Evolutionary conservation across 176 grass and related monocot species (phyloP), one percentile per base, ranked within the genome.

Genomic region (Carex myosuroides): DNA sequence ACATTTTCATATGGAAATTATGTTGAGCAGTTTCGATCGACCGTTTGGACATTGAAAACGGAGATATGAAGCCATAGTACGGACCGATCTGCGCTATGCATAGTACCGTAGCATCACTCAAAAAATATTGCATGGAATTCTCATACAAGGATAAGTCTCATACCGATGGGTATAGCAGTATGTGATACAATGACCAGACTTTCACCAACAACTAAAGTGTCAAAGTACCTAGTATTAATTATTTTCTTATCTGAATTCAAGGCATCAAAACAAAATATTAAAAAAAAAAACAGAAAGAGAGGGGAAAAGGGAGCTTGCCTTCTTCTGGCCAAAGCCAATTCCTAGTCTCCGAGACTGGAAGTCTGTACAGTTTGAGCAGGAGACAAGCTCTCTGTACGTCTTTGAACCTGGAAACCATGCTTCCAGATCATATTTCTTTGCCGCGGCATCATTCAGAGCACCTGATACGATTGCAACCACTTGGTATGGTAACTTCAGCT

Each of bases 321-420:
- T 95, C 84, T 94, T 99, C 88, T 99, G 93, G 59, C 96, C 89
- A 24, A 88, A 95, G 24, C 88, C 91, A 55, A 95, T 99, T 72
- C 91, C 96, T 86, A 99, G 84, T 70, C 89, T 95, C 81, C 96
- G 91, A 52, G 96, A 91, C 84, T 99, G 96, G 83, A 87, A 99
- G 21, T 99, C 96, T 4, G 96, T 99, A 84, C 91, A 99, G 58
- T 99, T 99, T 59, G 93, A 99, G 86, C 96, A 99, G 6, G 93
- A 95, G 6, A 99, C 96, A 3, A 99, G 76, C 70, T 99, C 96
- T 87, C 93, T 90, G 81, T 74, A 99, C 5, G 88, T 93, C 69
- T 95, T 95, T 70, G 96, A 93, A 84, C 93, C 91, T 16, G 93
- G 96, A 88, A 99, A 99, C 96, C 93, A 99, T 22, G 89, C 96